These are phyloP conservation scores for Cymbidium sinense DNA, from an alignment of 106 monocot genomes.

Conservation along the genomic window DNA sequence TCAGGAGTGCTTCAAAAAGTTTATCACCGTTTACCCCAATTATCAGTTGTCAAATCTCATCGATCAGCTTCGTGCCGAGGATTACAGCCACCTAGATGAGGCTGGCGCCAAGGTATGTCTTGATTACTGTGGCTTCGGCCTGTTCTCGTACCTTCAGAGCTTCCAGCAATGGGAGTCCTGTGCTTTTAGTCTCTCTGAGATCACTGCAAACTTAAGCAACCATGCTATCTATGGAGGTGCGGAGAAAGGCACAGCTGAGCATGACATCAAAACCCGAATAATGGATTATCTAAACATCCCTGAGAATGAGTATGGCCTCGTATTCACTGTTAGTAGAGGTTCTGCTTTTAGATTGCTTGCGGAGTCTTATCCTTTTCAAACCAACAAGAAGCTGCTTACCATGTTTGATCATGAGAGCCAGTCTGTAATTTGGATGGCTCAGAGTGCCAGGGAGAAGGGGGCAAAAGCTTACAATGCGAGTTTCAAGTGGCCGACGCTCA, in stretches of 20 bases:
- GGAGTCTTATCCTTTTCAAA: slow-evolving; percentile 88
- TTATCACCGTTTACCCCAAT: slow-evolving; percentile 88
- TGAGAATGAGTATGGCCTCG: slow-evolving; percentile 84
- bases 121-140: slow-evolving; percentile 94
- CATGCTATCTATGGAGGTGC: slow-evolving; percentile 82
- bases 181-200: slow-evolving; percentile 74
- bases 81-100: slow-evolving; percentile 72
- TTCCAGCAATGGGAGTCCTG: slow-evolving; percentile 60
- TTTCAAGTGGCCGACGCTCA: slow-evolving; percentile 87
- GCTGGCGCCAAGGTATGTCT: slow-evolving; percentile 68
- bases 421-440: slow-evolving; percentile 86
- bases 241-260: slow-evolving; percentile 76
- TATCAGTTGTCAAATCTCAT: slow-evolving; percentile 59
- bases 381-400: slow-evolving; percentile 85
- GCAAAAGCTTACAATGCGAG: slow-evolving; percentile 70
- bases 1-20: slow-evolving; percentile 55
- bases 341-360: slow-evolving; percentile 89
- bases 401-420: slow-evolving; percentile 99
- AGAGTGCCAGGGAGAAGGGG: slow-evolving; percentile 81
- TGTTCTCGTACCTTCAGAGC: slow-evolving; percentile 81
- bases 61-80: slow-evolving; percentile 54
- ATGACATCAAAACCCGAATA: slow-evolving; percentile 73
- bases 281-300: slow-evolving; percentile 96
- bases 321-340: slow-evolving; percentile 87
- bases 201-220: slow-evolving; percentile 85